A percentile compares a stretch with the other conserved stretches of the same genome.
Evolutionary conservation across 2,329 filamentous ascomycete genomes (phyloP).

Genomic region (Cordyceps javanica): DNA sequence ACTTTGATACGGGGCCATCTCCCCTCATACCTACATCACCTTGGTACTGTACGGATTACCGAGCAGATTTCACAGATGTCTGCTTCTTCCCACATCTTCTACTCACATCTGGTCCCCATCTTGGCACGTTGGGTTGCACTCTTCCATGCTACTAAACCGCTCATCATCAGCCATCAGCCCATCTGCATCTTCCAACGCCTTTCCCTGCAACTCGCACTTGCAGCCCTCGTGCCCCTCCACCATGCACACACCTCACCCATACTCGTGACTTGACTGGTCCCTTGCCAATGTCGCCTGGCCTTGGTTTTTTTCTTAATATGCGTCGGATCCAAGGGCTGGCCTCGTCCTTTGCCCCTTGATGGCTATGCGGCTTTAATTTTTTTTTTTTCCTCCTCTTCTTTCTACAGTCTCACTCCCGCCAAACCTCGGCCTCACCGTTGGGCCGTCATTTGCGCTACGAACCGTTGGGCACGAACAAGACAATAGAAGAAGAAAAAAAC

Average conservation of each 20-base stretch:
- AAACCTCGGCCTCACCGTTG: background rate
- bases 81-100: background rate
- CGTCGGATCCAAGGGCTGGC: background rate
- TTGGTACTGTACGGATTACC: too few relatives aligned
- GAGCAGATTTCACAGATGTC: background rate
- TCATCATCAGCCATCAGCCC: background rate
- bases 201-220: conserved; percentile 5
- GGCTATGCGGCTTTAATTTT: background rate
- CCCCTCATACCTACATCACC: too few relatives aligned
- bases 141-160: background rate
- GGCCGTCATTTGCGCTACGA: background rate
- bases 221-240: conserved; percentile 5
- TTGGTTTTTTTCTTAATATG: background rate
- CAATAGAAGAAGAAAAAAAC: too few relatives aligned
- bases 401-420: background rate
- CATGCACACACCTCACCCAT: background rate
- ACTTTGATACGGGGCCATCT: background rate
- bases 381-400: background rate
- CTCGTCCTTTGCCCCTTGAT: background rate
- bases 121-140: background rate
- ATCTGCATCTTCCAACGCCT: background rate
- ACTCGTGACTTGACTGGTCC: conserved; percentile 11
- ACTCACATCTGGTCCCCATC: background rate
- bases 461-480: background rate
- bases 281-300: conserved; percentile 3